Evolutionary conservation across 164 flowering plant genomes (phyloP).

Genomic region (Aristolochia californica): DNA sequence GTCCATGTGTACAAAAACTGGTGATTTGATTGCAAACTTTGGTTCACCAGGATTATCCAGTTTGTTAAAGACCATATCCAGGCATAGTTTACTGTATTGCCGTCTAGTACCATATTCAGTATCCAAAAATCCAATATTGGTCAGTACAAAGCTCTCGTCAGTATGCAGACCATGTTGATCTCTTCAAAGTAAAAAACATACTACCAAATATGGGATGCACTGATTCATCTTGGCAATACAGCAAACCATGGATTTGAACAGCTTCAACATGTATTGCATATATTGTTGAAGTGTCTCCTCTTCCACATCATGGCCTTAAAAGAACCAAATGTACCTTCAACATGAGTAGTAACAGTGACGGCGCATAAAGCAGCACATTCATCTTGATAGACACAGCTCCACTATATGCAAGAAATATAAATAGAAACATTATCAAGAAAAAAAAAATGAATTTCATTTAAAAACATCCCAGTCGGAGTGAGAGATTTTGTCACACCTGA

Average conservation of each 20-base stretch:
- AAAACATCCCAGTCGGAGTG: too few species aligned
- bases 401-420: slow-evolving; percentile 30
- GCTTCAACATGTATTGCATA: not conserved
- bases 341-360: slow-evolving; percentile 64
- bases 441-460: not conserved
- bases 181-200: not conserved
- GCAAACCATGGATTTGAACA: not conserved
- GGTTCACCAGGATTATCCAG: too few species aligned
- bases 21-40: too few species aligned
- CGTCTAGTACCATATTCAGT: too few species aligned
- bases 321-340: slow-evolving; percentile 43
- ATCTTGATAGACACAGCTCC: slow-evolving; percentile 90
- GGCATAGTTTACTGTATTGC: too few species aligned
- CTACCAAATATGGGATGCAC: not conserved
- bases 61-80: too few species aligned
- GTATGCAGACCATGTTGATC: not conserved
- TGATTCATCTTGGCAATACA: not conserved
- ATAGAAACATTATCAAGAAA: slow-evolving; percentile 4
- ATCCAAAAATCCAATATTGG: too few species aligned
- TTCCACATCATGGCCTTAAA: not conserved
- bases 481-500: slow-evolving; percentile 45
- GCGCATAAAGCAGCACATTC: slow-evolving; percentile 92
- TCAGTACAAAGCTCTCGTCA: too few species aligned
- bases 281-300: not conserved
- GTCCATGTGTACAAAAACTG: too few species aligned